Percentiles rank a stretch among this genome's conserved stretches.
phyloP scores from a whole-genome alignment of 2,329 filamentous ascomycete species.

The Pseudocercospora eumusae region DNA sequence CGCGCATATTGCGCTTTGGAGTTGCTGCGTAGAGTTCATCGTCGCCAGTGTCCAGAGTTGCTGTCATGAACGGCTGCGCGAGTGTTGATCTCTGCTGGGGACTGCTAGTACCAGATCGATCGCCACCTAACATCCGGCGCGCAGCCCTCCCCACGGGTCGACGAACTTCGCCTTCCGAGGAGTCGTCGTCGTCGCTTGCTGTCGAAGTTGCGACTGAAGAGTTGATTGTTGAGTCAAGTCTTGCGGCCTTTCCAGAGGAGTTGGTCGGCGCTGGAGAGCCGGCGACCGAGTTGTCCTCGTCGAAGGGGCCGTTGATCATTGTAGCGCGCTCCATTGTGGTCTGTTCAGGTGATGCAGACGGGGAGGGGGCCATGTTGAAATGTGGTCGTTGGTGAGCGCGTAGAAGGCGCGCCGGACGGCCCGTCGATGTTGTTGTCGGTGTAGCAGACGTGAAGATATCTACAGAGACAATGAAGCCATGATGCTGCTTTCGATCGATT shows the following conservation, averaged over 20 bases:
- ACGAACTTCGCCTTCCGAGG: slow-evolving; percentile 31
- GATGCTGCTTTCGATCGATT: background rate
- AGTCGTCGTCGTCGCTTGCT: slow-evolving; percentile 19
- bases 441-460: background rate
- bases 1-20: slow-evolving; percentile 20
- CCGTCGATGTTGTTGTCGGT: background rate
- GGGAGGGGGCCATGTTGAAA: slow-evolving; percentile 17
- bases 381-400: background rate
- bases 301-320: slow-evolving; percentile 7
- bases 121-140: slow-evolving; percentile 35
- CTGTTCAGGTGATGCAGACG: background rate
- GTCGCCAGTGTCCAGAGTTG: slow-evolving; percentile 16
- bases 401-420: background rate
- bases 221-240: background rate
- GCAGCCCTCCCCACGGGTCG: slow-evolving; percentile 35
- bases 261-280: slow-evolving; percentile 20
- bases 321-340: slow-evolving; percentile 5
- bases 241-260: slow-evolving; percentile 8
- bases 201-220: background rate
- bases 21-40: slow-evolving; percentile 39
- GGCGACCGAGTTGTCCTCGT: slow-evolving; percentile 23
- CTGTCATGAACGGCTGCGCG: background rate
- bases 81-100: slow-evolving; percentile 1
- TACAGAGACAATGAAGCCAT: background rate
- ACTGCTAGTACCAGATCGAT: background rate